These are phyloP conservation scores for Scedosporium minutisporum DNA, from an alignment of 2,329 filamentous ascomycete genomes.

Conservation along the genomic window DNA sequence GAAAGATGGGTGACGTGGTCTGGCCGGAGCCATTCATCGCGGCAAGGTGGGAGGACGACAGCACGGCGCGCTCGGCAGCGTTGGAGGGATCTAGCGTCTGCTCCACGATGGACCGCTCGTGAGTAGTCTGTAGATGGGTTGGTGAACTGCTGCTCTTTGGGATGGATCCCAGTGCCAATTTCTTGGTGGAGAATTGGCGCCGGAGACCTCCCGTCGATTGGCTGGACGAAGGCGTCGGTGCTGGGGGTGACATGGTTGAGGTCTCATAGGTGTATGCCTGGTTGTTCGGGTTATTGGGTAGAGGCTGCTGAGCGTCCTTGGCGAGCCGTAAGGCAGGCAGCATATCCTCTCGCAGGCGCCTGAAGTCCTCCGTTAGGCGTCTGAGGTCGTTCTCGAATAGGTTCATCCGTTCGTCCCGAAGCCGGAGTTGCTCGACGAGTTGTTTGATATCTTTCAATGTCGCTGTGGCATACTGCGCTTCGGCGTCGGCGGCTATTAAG, in stretches of 20 bases:
- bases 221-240: conserved; percentile 42
- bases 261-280: conserved; percentile 42
- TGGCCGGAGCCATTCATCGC: conserved; percentile 57
- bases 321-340: conserved; percentile 81
- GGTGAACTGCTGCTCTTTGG: conserved; percentile 72
- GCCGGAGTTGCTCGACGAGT: conserved; percentile 77
- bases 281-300: conserved; percentile 45
- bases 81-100: conserved; percentile 59
- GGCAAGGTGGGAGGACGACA: conserved; percentile 60
- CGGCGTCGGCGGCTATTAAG: conserved; percentile 70
- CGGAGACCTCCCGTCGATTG: conserved; percentile 49
- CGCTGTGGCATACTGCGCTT: conserved; percentile 74
- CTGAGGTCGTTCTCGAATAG: conserved; percentile 75
- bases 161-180: conserved; percentile 48
- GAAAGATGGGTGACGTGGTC: conserved; percentile 43
- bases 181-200: conserved; percentile 67
- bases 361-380: conserved; percentile 78
- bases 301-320: conserved; percentile 83
- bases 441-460: conserved; percentile 90
- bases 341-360: conserved; percentile 80
- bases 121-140: conserved; percentile 59
- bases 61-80: conserved; percentile 56
- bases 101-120: conserved; percentile 55
- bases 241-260: conserved; percentile 39
- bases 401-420: conserved; percentile 84